Evolutionary conservation across 1,284 basidiomycete species (phyloP), one percentile per base, ranked within the genome.

Genomic region (Microbotryum violaceum): DNA sequence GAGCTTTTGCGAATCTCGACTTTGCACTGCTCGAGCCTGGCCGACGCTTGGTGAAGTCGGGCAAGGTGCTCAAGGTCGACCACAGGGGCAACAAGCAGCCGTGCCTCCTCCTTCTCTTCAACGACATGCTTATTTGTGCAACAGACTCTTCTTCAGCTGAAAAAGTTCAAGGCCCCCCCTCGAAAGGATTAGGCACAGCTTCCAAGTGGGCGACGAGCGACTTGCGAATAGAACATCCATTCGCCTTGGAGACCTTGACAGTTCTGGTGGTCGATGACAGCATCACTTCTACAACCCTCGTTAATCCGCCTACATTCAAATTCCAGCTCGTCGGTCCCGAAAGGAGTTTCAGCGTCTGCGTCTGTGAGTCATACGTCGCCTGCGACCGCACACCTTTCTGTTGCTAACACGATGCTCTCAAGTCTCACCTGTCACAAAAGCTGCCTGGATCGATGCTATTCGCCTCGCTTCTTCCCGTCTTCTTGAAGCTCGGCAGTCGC

Each of bases 1-100:
- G 85, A 12, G 79, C 83, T 8, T 89, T 88, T 2, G 78, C 82
- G 3, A 83, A 83, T 66, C 80, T 91, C 12, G 86, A 87, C 0
- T 84, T 89, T 64, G 84, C 82, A 56, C 80, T 92, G 56, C 82
- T 92, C 67, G 75, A 78, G 0, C 89, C 90, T 0, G 89, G 89
- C 5, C 84, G 90, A n/a, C 81, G 78, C 1, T 80, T 91, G 51
- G 74, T 91, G 52, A 85, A 83, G 61, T 82, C 86, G 7, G 86
- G 86, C 1, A 68, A 79, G 0, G 58, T 76, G 6, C 59, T 64
- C 33, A 73, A 72, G 55, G 57, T 71, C n/a, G 60, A 71, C 46
- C 67, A 69, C 5, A 44, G 56, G 1, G 62, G 67, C 3, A 64
- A 69, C 20, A 68, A 72, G 37, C 57, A 84, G 63, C 46, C 54